phyloP scores from a whole-genome alignment of 1,284 basidiomycete species.

The Ganoderma lingzhi region DNA sequence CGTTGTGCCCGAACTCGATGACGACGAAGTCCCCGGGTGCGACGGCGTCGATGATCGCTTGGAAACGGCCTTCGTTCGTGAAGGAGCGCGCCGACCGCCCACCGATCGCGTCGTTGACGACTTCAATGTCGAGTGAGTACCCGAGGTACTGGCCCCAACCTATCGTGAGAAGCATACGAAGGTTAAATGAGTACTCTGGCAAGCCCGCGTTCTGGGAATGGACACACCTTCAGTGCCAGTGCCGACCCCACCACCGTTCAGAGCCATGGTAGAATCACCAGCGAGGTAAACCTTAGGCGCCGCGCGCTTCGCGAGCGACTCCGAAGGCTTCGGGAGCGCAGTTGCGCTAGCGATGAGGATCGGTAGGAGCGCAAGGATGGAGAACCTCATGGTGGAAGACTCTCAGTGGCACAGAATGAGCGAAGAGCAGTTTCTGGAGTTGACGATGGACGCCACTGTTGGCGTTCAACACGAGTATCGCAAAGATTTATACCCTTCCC shows the following conservation, averaged over 20 bases:
- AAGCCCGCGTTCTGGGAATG: not conserved
- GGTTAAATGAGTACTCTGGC: not conserved
- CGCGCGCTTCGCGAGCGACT: conserved; percentile 14
- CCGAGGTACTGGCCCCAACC: conserved; percentile 57
- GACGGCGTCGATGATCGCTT: conserved; percentile 22
- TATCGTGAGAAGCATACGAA: not conserved
- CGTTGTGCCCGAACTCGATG: conserved; percentile 56
- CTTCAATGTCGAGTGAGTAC: conserved; percentile 50
- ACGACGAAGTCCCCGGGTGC: conserved; percentile 49
- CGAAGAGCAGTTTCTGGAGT: not conserved
- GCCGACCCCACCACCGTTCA: conserved; percentile 31
- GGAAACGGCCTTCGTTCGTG: conserved; percentile 27
- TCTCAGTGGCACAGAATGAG: not conserved
- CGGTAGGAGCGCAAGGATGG: conserved; percentile 12
- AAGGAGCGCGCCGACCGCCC: conserved; percentile 55
- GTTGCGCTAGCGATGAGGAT: conserved; percentile 10
- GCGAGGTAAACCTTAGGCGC: conserved; percentile 49
- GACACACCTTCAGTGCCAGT: conserved; percentile 23
- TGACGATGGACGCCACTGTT: not conserved
- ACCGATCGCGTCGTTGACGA: conserved; percentile 54
- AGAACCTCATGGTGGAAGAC: conserved; percentile 12
- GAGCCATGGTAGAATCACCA: conserved; percentile 53
- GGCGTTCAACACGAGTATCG: not conserved
- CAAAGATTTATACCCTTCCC: not conserved
- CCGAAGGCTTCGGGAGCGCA: conserved; percentile 4